Conservation (phyloP, 2,329 filamentous ascomycete species). For the Fusarium guadeloupense region DNA sequence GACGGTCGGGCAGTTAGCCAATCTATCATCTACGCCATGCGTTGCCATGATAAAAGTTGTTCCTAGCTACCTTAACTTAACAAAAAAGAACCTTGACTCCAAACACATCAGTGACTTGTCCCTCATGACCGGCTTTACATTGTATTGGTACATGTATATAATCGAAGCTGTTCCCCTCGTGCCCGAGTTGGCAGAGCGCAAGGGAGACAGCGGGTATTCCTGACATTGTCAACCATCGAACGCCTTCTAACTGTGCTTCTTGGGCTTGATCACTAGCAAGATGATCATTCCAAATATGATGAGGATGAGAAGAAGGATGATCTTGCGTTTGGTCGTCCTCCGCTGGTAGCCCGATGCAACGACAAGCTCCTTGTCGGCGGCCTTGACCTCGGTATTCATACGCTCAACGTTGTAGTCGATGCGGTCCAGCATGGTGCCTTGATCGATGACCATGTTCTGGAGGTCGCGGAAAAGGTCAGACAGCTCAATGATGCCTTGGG, state of each 20-base stretch:
- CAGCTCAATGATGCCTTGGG: conserved; percentile 96
- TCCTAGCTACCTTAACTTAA: conserved; percentile 31
- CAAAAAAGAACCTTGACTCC: conserved; percentile 43
- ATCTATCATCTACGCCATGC: not conserved
- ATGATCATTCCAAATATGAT: conserved; percentile 90
- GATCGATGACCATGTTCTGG: conserved; percentile 93
- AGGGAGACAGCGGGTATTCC: conserved; percentile 25
- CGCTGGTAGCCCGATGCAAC: conserved; percentile 90
- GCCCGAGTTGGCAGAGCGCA: not conserved
- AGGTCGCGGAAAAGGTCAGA: conserved; percentile 97
- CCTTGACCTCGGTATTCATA: conserved; percentile 93
- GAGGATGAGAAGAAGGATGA: conserved; percentile 87
- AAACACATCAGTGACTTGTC: conserved; percentile 37
- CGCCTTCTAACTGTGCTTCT: conserved; percentile 52
- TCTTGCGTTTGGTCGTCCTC: conserved; percentile 87
- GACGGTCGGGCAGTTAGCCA: not conserved
- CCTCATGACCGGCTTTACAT: conserved; percentile 43
- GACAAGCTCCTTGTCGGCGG: conserved; percentile 89
- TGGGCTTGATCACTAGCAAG: conserved; percentile 81
- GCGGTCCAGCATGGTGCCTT: conserved; percentile 89
- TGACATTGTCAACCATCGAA: conserved; percentile 16
- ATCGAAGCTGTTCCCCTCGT: conserved; percentile 16
- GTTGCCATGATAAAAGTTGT: conserved; percentile 4
- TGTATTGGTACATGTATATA: conserved; percentile 45
- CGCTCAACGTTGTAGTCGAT: conserved; percentile 98